These are phyloP conservation scores for Populus euphratica DNA, from an alignment of 345 rosid species.

Conservation along the genomic window DNA sequence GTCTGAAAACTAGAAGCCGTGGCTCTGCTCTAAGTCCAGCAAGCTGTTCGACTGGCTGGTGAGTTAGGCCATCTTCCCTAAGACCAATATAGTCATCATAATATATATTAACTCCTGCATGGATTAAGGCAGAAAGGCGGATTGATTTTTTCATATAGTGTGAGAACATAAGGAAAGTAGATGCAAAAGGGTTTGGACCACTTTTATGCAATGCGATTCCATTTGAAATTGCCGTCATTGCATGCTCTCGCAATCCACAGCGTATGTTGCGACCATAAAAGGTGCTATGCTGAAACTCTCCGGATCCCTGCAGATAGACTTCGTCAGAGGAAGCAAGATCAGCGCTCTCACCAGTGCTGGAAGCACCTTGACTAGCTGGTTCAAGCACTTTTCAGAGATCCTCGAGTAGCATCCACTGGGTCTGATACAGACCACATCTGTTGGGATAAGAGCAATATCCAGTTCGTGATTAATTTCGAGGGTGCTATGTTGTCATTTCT, in stretches of 20 bases:
- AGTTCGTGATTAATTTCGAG: neutral
- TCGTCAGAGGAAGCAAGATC: slow-evolving; percentile 39
- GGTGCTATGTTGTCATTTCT: neutral
- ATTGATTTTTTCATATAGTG: slow-evolving; percentile 38
- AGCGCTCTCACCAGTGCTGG: slow-evolving; percentile 44
- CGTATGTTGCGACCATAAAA: slow-evolving; percentile 29
- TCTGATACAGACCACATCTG: slow-evolving; percentile 29
- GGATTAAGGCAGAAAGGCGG: slow-evolving; percentile 35
- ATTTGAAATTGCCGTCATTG: slow-evolving; percentile 38
- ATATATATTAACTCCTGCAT: slow-evolving; percentile 34
- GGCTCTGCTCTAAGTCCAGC: slow-evolving; percentile 37
- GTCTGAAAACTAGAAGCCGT: slow-evolving; percentile 29
- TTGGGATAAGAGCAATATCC: neutral
- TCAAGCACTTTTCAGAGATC: slow-evolving; percentile 31
- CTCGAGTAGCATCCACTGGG: slow-evolving; percentile 34
- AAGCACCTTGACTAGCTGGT: slow-evolving; percentile 28
- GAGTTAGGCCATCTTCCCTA: slow-evolving; percentile 45
- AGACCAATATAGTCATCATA: slow-evolving; percentile 40
- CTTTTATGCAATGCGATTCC: slow-evolving; percentile 36
- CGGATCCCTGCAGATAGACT: slow-evolving; percentile 20
- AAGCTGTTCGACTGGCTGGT: slow-evolving; percentile 42
- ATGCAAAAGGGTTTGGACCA: slow-evolving; percentile 30
- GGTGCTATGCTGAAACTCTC: slow-evolving; percentile 19
- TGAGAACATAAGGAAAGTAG: slow-evolving; percentile 36
- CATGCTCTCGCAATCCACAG: slow-evolving; percentile 38